Conservation (phyloP, 495 filamentous ascomycete genomes). For the Tuber microsphaerosporum region DNA sequence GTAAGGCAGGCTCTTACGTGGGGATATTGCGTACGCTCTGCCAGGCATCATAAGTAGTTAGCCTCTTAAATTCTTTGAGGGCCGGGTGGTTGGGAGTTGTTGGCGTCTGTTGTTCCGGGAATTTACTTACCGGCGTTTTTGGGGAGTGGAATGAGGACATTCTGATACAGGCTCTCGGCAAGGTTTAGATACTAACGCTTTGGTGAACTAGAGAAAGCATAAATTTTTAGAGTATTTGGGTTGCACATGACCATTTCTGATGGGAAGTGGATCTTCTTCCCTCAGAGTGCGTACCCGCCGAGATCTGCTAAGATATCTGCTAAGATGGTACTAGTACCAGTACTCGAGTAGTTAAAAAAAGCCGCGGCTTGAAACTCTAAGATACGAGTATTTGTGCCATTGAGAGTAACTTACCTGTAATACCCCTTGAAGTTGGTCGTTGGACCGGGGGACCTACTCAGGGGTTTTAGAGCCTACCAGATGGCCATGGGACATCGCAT, state of each 20-base stretch:
- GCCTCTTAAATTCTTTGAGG: background rate
- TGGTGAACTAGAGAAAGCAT: background rate
- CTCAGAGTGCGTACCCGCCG: background rate
- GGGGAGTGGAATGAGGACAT: background rate
- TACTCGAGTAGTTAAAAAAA: background rate
- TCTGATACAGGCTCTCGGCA: background rate
- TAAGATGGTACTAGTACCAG: background rate
- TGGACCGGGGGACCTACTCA: background rate
- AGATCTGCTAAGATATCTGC: too few species aligned
- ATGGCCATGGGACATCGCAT: background rate
- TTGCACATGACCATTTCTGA: background rate
- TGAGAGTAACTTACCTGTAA: background rate
- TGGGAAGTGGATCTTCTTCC: background rate
- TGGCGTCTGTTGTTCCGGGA: background rate
- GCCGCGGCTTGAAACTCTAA: background rate
- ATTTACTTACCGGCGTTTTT: background rate
- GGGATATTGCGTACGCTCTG: background rate
- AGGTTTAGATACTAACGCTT: background rate
- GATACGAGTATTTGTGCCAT: background rate
- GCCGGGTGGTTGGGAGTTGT: background rate
- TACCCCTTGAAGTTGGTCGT: background rate
- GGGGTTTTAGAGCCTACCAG: background rate
- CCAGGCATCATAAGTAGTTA: background rate
- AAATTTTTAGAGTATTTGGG: background rate
- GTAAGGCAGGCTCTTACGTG: background rate